Base-by-base conservation (phyloP, 768 basidiomycete species). In the Pseudohyphozyma bogoriensis region DNA sequence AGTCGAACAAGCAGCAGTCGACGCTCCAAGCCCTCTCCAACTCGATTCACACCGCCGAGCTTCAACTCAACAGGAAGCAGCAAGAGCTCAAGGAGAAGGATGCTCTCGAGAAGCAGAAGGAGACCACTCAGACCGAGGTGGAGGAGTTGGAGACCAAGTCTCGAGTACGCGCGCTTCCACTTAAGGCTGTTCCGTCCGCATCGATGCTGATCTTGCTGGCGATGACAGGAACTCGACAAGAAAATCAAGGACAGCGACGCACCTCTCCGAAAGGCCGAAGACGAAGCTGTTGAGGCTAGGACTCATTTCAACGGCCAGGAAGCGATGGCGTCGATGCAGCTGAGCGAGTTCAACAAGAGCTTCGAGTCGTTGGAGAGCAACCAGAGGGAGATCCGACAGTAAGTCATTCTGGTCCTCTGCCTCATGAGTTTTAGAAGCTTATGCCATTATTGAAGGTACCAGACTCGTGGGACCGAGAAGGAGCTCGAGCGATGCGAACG, bases 101-200 rank as follows among this genome's bases (percentile, higher is more conserved):
- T 33, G 54, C 53, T 22, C 58, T 67, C 50, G 65, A 69, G 55
- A 32, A 61, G 51, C 54, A 63, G 16, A 59, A 65, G 33, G 78
- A 79, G 56, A 66, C 70, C 20, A 67, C 77, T 11, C 77, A 78
- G 12, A 72, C 73, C 37, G 72, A 70, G 33, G 80, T 89, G 32
- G 76, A 78, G 18, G 77, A 74, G 26, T 79, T 91, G 20, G 84
- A 87, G 69, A 84, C 82, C 70, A 86, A 90, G 70, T 83, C 90
- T 71, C 83, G 83, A 60, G 69, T 69, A 12, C 40, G 63, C 29
- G 15, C 3, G 1, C 24, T n/a, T 24, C 13, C 18, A 5, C 13
- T 26, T 12, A 13, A 4, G 15, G 5, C 49, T 35, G 40, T 57
- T 0, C 59, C 58, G 16, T 5, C 7, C n/a, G 16, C 26, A 20